Conservation (phyloP, 2,329 filamentous ascomycete species). For the Ophiosphaerella herpotricha region DNA sequence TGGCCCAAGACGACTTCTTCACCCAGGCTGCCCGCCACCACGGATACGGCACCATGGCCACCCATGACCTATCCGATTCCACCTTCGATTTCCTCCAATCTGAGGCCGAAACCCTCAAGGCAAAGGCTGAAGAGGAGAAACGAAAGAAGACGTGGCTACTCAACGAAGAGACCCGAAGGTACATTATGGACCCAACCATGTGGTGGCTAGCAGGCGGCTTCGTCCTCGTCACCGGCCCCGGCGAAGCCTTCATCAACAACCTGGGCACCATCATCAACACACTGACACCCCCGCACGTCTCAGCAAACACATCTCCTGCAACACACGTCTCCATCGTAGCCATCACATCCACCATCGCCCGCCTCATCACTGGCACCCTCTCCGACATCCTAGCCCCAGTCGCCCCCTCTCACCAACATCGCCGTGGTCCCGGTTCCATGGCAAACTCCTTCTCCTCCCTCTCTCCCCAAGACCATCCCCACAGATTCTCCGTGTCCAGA, state of each 20-base stretch:
- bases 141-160: constrained; percentile 88
- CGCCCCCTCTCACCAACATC: constrained; percentile 58
- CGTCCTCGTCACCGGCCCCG: constrained; percentile 89
- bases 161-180: constrained; percentile 86
- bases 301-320: constrained; percentile 65
- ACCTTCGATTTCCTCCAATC: constrained; percentile 52
- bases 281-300: constrained; percentile 68
- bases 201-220: constrained; percentile 92
- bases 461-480: constrained; percentile 21
- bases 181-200: constrained; percentile 89
- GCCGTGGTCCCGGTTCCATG: constrained; percentile 54
- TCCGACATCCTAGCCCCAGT: constrained; percentile 81
- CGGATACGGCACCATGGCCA: constrained; percentile 67
- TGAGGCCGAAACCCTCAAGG: constrained; percentile 53
- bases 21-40: constrained; percentile 58
- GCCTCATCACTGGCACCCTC: constrained; percentile 84
- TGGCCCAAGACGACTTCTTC: constrained; percentile 77
- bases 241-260: constrained; percentile 98
- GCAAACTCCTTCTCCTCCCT: constrained; percentile 48
- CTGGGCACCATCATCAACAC: constrained; percentile 91
- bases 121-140: constrained; percentile 57
- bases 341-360: constrained; percentile 85
- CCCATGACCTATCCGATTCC: constrained; percentile 52
- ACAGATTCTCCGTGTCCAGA: constrained; percentile 69
- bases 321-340: constrained; percentile 95